Evolutionary conservation across 2,329 filamentous ascomycete genomes (phyloP).

Genomic region (Phaeosphaeriaceae sp.): DNA sequence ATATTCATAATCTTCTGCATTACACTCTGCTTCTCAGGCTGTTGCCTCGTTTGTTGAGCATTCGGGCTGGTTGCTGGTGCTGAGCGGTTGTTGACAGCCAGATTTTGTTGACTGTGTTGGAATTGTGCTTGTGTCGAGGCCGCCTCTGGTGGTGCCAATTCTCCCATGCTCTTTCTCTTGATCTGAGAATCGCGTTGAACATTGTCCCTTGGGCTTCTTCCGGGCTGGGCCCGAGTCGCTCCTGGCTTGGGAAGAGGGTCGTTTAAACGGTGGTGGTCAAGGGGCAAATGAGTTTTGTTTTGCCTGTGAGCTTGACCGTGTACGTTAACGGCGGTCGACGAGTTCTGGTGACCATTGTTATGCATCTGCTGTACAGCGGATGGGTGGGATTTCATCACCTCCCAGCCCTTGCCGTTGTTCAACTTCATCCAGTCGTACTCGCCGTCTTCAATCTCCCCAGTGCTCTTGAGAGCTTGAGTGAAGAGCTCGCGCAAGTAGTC

Average conservation of each 20-base stretch:
- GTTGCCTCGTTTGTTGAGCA: slow-evolving; percentile 63
- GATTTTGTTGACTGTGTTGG: slow-evolving; percentile 91
- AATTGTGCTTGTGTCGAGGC: slow-evolving; percentile 91
- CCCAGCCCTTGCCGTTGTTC: slow-evolving; percentile 91
- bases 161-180: slow-evolving; percentile 77
- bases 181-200: slow-evolving; percentile 32
- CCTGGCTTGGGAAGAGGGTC: slow-evolving; percentile 64
- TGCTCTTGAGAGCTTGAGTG: slow-evolving; percentile 92
- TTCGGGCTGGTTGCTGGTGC: slow-evolving; percentile 50
- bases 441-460: slow-evolving; percentile 93
- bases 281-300: slow-evolving; percentile 56
- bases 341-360: slow-evolving; percentile 78
- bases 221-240: slow-evolving; percentile 61
- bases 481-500: slow-evolving; percentile 97
- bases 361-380: slow-evolving; percentile 75
- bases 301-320: slow-evolving; percentile 74
- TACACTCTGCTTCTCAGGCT: slow-evolving; percentile 72
- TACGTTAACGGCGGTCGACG: slow-evolving; percentile 80
- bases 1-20: slow-evolving; percentile 93
- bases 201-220: slow-evolving; percentile 45
- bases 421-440: slow-evolving; percentile 99
- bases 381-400: slow-evolving; percentile 74
- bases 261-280: slow-evolving; percentile 54
- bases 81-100: slow-evolving; percentile 69
- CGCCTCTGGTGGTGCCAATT: slow-evolving; percentile 82